Base-by-base conservation (phyloP, 352 stramenopile species). In the Labyrinthula sp. region DNA sequence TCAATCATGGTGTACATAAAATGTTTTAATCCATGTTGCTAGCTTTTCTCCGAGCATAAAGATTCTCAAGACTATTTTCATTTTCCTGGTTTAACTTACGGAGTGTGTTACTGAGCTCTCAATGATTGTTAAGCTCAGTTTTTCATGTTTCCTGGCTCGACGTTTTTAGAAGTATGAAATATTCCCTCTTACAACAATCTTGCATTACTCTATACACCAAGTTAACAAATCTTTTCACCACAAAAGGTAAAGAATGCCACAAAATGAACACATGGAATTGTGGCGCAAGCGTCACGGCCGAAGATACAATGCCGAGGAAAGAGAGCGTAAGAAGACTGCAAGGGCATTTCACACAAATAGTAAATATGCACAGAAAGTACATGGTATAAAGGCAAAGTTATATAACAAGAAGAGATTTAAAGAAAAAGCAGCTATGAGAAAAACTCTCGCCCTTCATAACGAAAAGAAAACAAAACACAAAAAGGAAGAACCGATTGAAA, bases 351-450 rank as follows among this genome's bases (percentile, higher is more conserved):
- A 99, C 62, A 82, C 89, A 27, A 73, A 78, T 35, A 93, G 85
- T 38, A 75, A 95, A 61, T 95, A 97, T 60, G 80, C 88, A 10
- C 84, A 96, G 68, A 97, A 97, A 72, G 79, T 95, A 10, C 82
- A 95, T 56, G 90, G 90, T 45, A 69, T 99, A 41, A 75, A 87
- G 15, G 89, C 88, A 14, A 98, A 97, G 67, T 70, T 98, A 39
- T 95, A 95, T 74, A 94, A 97, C 65, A 72, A 95, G 59, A 89
- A 93, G 61, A 78, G 91, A 9, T 97, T 94, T 71, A 97, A 98
- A 70, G 91, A 99, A 74, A 99, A 99, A 77, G 88, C 89, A 1
- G 84, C 83, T 10, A 96, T 99, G 85, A 89, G 92, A 54, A 99
- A 98, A 71, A 97, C 88, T 47, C 86, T 98, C 48, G 82, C 84